Evolutionary conservation across 2,329 filamentous ascomycete genomes (phyloP), one percentile per base, ranked within the genome.

Genomic region (Stachybotrys chlorohalonatus): DNA sequence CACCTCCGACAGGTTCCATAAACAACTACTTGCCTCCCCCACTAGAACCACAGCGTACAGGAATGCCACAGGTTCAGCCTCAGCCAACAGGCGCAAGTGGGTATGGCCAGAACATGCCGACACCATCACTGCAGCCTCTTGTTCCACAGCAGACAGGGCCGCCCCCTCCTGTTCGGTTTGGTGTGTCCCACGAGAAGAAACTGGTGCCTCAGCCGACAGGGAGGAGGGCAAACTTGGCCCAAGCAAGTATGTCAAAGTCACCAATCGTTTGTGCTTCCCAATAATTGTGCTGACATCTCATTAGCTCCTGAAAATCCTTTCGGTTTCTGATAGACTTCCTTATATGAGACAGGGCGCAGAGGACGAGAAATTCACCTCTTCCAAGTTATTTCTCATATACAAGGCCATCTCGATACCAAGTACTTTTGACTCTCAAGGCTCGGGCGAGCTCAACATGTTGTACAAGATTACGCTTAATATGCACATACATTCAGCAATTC

Each of bases 131-230:
- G 59, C 81, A 77, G 16, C 68, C 73, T 53, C 62, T 77, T 59
- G 67, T 74, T 60, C 72, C 75, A 49, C 72, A 79, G 58, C 72
- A 76, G 61, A 83, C 75, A 45, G 79, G 76, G 1, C 94, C 94
- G 7, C 78, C 93, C 17, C 94, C 94, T 49, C 84, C 90, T 30
- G 86, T 99, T 16, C 83, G 90, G 56, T 99, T 99, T 68, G 94
- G 94, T 46, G 85, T 95, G 42, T 79, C 82, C 55, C 75, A 78
- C 31, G 83, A 85, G 51, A 90, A 91, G 72, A 94, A 89, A 70
- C 74, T 97, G 63, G 79, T 82, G 57, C 85, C 92, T 32, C 94
- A 97, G 74, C 81, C 90, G 31, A 99, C 94, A 7, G 94, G 94
- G 59, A 79, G 88, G 64, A 85, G 89, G 75, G 94, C 94, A 55